Conservation (phyloP, 441 rosid species). For the Erodium trifolium region DNA sequence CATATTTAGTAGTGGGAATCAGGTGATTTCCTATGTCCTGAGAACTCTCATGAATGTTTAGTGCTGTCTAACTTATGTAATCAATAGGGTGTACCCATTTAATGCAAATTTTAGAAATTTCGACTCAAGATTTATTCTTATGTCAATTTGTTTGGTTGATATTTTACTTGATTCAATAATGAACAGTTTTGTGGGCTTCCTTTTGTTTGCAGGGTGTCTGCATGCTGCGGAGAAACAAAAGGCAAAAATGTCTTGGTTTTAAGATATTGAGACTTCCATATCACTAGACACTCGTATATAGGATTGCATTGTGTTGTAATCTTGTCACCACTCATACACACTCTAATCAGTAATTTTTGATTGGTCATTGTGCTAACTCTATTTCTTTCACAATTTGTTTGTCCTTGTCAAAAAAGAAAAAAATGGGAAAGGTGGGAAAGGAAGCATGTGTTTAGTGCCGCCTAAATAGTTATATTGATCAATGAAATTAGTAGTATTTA, state of each 20-base stretch:
- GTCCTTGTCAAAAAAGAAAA: not conserved
- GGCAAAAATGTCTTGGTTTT: not conserved
- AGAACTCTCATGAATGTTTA: too few relatives aligned
- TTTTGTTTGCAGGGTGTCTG: slow-evolving; percentile 13
- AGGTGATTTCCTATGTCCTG: too few relatives aligned
- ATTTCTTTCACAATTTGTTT: not conserved
- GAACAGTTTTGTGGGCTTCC: slow-evolving; percentile 11
- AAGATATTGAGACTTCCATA: too few relatives aligned
- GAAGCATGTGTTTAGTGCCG: slow-evolving; percentile 1
- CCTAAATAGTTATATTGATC: slow-evolving; percentile 6
- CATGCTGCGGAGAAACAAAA: not conserved
- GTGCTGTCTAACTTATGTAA: too few relatives aligned
- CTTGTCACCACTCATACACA: too few relatives aligned
- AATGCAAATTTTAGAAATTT: too few relatives aligned
- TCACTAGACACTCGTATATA: too few relatives aligned
- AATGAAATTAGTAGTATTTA: not conserved
- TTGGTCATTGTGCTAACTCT: not conserved
- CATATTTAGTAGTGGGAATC: too few relatives aligned
- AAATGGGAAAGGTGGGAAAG: slow-evolving; percentile 6
- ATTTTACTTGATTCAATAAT: slow-evolving; percentile 1
- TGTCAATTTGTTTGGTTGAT: not conserved
- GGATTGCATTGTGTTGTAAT: too few relatives aligned
- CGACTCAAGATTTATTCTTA: too few relatives aligned
- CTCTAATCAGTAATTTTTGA: not conserved
- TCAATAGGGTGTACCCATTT: too few relatives aligned